These are phyloP conservation scores for Didymosphaeria variabile DNA, from an alignment of 2,329 filamentous ascomycete species.

Conservation along the genomic window DNA sequence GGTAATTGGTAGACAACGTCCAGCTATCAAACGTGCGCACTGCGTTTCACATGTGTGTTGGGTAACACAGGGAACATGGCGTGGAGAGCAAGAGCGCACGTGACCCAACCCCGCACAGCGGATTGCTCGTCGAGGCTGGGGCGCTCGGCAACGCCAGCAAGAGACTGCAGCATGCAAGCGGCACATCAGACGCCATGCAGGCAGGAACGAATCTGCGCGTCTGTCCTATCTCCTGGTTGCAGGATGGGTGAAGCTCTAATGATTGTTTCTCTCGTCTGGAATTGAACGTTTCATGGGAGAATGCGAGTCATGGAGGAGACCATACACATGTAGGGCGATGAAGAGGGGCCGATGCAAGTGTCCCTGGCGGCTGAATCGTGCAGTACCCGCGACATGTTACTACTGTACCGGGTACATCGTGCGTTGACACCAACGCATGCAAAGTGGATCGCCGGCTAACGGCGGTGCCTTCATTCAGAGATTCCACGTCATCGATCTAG, in stretches of 20 bases:
- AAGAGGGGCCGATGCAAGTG: constrained; percentile 1
- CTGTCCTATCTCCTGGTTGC: not conserved
- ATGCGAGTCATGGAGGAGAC: constrained; percentile 2
- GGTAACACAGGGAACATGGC: not conserved
- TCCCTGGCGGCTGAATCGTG: constrained; percentile 16
- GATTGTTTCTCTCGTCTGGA: not conserved
- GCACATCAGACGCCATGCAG: constrained; percentile 8
- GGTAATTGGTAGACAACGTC: not conserved
- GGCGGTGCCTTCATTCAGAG: constrained; percentile 4
- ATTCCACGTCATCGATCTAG: constrained; percentile 6
- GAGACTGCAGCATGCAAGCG: constrained; percentile 9
- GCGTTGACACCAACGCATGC: constrained; percentile 21
- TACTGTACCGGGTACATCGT: constrained; percentile 7
- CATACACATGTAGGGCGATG: not conserved
- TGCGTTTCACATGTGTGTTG: not conserved
- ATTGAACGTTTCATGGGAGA: not conserved
- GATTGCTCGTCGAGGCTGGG: not conserved
- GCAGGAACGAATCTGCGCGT: not conserved
- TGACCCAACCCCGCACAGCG: constrained; percentile 2
- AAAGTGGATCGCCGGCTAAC: constrained; percentile 19
- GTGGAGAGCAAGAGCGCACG: not conserved
- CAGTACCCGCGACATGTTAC: constrained; percentile 4
- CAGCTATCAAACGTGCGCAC: not conserved
- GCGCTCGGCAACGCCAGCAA: constrained; percentile 2
- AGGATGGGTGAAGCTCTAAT: not conserved